Evolutionary conservation across 345 rosid genomes (phyloP).

Genomic region (Stellera chamaejasme): DNA sequence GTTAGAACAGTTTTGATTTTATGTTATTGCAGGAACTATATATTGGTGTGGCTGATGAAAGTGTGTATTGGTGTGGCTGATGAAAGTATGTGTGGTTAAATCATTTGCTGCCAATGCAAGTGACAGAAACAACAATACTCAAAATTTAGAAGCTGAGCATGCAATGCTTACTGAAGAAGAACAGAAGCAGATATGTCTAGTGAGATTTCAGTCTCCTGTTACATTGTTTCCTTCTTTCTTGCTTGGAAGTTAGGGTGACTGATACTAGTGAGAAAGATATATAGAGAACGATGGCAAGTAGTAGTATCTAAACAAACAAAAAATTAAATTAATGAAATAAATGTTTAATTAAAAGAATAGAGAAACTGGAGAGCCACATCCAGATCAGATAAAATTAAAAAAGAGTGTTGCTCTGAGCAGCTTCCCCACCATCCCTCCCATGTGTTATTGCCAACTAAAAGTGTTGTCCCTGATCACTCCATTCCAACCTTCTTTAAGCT

Average conservation of each 20-base stretch:
- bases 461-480: slow-evolving; percentile 3
- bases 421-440: slow-evolving; percentile 15
- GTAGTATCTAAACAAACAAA: slow-evolving; percentile 16
- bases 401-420: slow-evolving; percentile 37
- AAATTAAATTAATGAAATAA: slow-evolving; percentile 9
- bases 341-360: slow-evolving; percentile 1
- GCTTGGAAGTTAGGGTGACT: slow-evolving; percentile 25
- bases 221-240: slow-evolving; percentile 11
- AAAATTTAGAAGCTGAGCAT: no score
- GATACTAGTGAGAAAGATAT: background rate
- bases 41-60: no score
- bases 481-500: slow-evolving; percentile 23
- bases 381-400: slow-evolving; percentile 39
- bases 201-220: background rate
- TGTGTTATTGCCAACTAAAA: slow-evolving; percentile 18
- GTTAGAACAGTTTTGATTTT: no score
- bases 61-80: no score
- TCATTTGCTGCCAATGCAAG: no score
- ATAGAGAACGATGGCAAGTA: slow-evolving; percentile 9
- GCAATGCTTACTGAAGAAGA: no score
- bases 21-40: no score
- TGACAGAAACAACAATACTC: no score
- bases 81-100: no score
- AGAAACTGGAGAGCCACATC: slow-evolving; percentile 19
- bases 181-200: no score